Percentiles rank a stretch among this genome's conserved stretches.
These are phyloP conservation scores for Epichloe uncinata DNA, from an alignment of 2,329 filamentous ascomycete genomes.

Conservation along the genomic window DNA sequence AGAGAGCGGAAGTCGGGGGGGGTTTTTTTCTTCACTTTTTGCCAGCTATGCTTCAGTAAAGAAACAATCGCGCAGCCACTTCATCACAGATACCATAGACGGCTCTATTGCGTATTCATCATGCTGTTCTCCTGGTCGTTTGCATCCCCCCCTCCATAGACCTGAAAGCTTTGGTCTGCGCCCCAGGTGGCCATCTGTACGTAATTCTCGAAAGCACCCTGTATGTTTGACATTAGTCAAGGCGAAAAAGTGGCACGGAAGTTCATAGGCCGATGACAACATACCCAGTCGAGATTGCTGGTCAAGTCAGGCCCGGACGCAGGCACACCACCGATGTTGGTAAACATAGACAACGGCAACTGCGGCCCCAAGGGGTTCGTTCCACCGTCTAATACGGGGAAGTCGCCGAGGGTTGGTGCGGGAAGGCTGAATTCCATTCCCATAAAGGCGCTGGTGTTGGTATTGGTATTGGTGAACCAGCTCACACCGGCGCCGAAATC, in stretches of 20 bases:
- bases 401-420: conserved; percentile 17
- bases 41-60: no score
- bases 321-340: conserved; percentile 23
- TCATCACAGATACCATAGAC: neutral
- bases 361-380: conserved; percentile 12
- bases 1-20: no score
- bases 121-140: conserved; percentile 13
- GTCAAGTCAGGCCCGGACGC: conserved; percentile 28
- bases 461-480: conserved; percentile 24
- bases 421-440: conserved; percentile 30
- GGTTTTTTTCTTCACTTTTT: no score
- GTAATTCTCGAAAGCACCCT: conserved; percentile 43
- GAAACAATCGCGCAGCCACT: no score
- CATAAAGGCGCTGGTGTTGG: conserved; percentile 24
- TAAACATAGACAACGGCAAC: conserved; percentile 42
- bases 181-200: conserved; percentile 40
- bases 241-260: neutral
- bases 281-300: conserved; percentile 46
- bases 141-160: conserved; percentile 26
- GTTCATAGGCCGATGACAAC: conserved; percentile 9
- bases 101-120: conserved; percentile 10
- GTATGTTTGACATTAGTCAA: conserved; percentile 12
- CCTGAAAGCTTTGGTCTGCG: conserved; percentile 36
- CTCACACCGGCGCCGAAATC: conserved; percentile 15
- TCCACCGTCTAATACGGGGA: conserved; percentile 15